These are phyloP conservation scores for Pythium folliculosum DNA, from an alignment of 352 stramenopile genomes.

Conservation along the genomic window DNA sequence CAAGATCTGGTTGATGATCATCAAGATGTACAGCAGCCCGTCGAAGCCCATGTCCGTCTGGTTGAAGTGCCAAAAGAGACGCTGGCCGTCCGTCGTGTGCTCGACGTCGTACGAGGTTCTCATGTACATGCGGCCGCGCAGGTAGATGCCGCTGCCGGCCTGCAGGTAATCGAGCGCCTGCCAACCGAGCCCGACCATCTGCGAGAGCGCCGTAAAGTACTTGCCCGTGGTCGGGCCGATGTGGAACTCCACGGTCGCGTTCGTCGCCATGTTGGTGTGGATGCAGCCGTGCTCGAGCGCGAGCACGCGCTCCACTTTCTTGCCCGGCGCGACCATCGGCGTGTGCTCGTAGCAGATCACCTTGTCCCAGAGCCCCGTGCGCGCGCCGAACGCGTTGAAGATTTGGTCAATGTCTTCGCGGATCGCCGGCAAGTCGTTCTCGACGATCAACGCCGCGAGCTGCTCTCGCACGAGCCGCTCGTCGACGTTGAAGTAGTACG, in stretches of 20 bases:
- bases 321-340: background rate
- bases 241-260: conserved; percentile 18
- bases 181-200: conserved; percentile 27
- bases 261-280: conserved; percentile 13
- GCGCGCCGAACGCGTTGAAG: conserved; percentile 13
- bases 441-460: conserved; percentile 1
- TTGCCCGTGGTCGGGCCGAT: conserved; percentile 14
- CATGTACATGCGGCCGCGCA: conserved; percentile 21
- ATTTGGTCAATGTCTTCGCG: background rate
- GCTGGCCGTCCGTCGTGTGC: conserved; percentile 5
- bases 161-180: conserved; percentile 27
- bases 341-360: conserved; percentile 27
- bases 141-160: conserved; percentile 18
- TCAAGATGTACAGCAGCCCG: conserved; percentile 26
- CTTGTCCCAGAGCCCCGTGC: conserved; percentile 21
- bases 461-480: conserved; percentile 18
- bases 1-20: conserved; percentile 24
- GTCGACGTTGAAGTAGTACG: conserved; percentile 19
- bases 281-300: conserved; percentile 28
- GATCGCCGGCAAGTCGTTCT: conserved; percentile 16
- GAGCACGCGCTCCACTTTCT: background rate
- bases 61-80: conserved; percentile 7
- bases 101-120: conserved; percentile 14
- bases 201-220: conserved; percentile 21
- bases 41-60: conserved; percentile 24